Evolutionary conservation across 2,329 filamentous ascomycete genomes (phyloP).

Genomic region (Claviceps sp.): DNA sequence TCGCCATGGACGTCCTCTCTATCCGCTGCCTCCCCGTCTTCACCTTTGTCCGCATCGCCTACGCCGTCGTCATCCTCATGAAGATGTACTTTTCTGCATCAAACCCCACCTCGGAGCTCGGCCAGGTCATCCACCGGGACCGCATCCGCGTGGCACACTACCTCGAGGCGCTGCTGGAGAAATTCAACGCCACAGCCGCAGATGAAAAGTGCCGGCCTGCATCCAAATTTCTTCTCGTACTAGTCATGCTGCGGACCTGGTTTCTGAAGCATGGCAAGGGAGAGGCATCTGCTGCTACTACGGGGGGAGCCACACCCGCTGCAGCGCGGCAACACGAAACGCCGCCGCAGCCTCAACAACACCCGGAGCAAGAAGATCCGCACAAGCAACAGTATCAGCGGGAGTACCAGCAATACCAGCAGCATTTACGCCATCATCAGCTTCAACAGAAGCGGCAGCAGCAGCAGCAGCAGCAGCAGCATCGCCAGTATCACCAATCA

Average conservation of each 20-base stretch:
- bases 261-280: slow-evolving; percentile 39
- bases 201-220: slow-evolving; percentile 52
- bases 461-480: not conserved
- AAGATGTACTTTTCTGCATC: slow-evolving; percentile 60
- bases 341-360: not conserved
- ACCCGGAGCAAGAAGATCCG: too few species aligned
- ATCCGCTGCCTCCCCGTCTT: slow-evolving; percentile 57
- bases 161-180: slow-evolving; percentile 55
- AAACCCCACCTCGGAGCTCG: slow-evolving; percentile 50
- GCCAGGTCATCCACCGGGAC: slow-evolving; percentile 54
- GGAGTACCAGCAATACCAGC: not conserved
- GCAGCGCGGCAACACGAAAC: not conserved
- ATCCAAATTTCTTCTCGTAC: slow-evolving; percentile 56
- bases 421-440: not conserved
- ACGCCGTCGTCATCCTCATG: slow-evolving; percentile 57
- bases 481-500: not conserved
- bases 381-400: not conserved
- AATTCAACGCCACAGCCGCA: slow-evolving; percentile 51
- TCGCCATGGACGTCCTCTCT: slow-evolving; percentile 42
- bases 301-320: slow-evolving; percentile 1
- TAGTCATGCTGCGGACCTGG: slow-evolving; percentile 59
- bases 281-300: not conserved
- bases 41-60: slow-evolving; percentile 58
- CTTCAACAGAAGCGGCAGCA: not conserved
- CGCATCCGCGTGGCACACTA: slow-evolving; percentile 53